Evolutionary conservation across 2,329 filamentous ascomycete genomes (phyloP), one percentile per base, ranked within the genome.

Genomic region (Talaromyces sp.): DNA sequence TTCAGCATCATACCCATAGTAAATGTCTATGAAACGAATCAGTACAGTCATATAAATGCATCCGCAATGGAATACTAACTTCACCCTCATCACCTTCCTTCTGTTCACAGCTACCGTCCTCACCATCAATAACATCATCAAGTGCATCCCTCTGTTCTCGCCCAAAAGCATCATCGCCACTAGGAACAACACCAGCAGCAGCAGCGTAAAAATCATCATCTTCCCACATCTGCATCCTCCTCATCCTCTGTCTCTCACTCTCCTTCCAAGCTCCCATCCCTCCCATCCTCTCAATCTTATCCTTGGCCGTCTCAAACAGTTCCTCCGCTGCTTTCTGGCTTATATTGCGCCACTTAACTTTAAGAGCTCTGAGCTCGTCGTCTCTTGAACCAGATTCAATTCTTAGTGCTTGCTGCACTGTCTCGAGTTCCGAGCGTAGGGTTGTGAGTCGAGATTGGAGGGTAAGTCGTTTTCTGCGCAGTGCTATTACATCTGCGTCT

Each of bases 1-100:
- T 80, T 80, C 15, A 89, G 77, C 86, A 89, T 88, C 79, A 83
- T 84, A 50, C 81, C 84, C 80, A 89, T 86, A 11, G 84, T 87
- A 65, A 88, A 88, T 11, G 80, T 80, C 84, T 85, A 63, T 56
- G 7, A 13, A 46, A 40, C 13, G 8, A 37, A 15, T 71, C 68
- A 52, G 67, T 67, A 33, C 15, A 2, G 25, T 28, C 11, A 25
- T 22, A 11, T 11, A 31, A 13, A 1, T 15, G 11, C 11, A 10
- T n/a, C 7, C 36, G 36, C 3, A 9, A 19, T 15, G 9, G 21
- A 21, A 54, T 39, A 58, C 54, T 51, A 3, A 52, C 70, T 48
- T 68, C 57, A 37, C 61, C 70, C 65, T 17, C 66, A 64, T 66
- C 61, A 66, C 71, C 69, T 36, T 68, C 69, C 37, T 53, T 46